phyloP scores from a whole-genome alignment of 2,329 filamentous ascomycete genomes.

The Penicillium sp. region DNA sequence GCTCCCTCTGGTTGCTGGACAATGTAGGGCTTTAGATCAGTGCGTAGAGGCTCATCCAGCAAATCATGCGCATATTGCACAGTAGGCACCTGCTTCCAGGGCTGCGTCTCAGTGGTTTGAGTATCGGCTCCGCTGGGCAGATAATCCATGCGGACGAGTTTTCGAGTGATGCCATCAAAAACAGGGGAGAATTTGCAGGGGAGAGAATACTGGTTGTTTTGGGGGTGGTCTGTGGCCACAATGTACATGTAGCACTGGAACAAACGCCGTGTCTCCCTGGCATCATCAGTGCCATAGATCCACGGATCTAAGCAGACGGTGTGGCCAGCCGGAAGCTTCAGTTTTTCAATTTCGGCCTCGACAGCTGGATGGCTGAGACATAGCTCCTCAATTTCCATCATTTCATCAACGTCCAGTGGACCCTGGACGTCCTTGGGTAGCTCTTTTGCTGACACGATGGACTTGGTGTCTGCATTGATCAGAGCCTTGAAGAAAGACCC shows the following conservation, averaged over 20 bases:
- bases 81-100: slow-evolving; percentile 55
- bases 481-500: slow-evolving; percentile 43
- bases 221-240: slow-evolving; percentile 33
- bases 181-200: slow-evolving; percentile 40
- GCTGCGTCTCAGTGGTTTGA: slow-evolving; percentile 53
- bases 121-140: slow-evolving; percentile 65
- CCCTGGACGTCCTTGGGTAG: slow-evolving; percentile 53
- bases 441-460: slow-evolving; percentile 39
- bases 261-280: slow-evolving; percentile 38
- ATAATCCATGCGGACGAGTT: slow-evolving; percentile 67
- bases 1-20: slow-evolving; percentile 64
- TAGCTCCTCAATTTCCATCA: slow-evolving; percentile 56
- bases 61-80: slow-evolving; percentile 61
- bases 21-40: slow-evolving; percentile 62
- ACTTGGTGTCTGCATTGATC: slow-evolving; percentile 42
- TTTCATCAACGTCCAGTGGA: slow-evolving; percentile 58
- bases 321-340: slow-evolving; percentile 57
- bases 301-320: slow-evolving; percentile 61
- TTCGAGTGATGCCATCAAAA: slow-evolving; percentile 59
- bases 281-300: slow-evolving; percentile 60
- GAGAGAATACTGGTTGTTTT: slow-evolving; percentile 38
- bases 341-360: slow-evolving; percentile 57
- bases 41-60: slow-evolving; percentile 63
- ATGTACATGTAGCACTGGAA: slow-evolving; percentile 45
- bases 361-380: slow-evolving; percentile 57